Base-by-base conservation (phyloP, 2,329 filamentous ascomycete species). In the Arthrinium puccinioides region DNA sequence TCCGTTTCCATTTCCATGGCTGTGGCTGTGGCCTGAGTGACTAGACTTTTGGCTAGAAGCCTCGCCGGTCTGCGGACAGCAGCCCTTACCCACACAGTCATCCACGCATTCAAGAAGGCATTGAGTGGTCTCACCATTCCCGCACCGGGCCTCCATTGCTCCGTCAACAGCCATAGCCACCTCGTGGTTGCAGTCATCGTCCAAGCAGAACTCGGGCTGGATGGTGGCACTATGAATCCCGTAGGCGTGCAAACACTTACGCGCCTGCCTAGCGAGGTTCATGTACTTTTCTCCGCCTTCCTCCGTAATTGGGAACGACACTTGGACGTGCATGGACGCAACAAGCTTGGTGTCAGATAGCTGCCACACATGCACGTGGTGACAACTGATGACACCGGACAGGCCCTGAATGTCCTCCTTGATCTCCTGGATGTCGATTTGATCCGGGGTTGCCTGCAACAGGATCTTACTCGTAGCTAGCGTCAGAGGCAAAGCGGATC, bases 281-380 rank as follows among this genome's bases (percentile, higher is more conserved):
- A 98, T 98, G 64, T 97, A 98, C 52, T 82, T 79, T 54, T 76
- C 74, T 27, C 76, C 78, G 28, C 83, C 83, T 49, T 88, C 79
- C 33, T 84, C 85, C 55, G 88, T 82, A 59, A 94, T 88, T 49
- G 89, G 85, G 58, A 94, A 95, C 32, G 82, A 80, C 16, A 98
- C 84, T 59, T 95, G 87, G 30, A 98, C 82, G 56, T 98, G 92
- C 62, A 98, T 77, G 9, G 85, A 92, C 10, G 92, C 90, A 25
- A 98, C 84, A 23, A 95, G 72, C 67, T 96, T 95, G 36, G 88
- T 92, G 56, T 97, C 90, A 13, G 85, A 94, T 23, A 98, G 75
- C 61, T 97, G 90, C 92, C 92, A 98, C 44, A 98, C 88, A 58
- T 98, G 92, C 16, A 98, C 74, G 59, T 98, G 90, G 62, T 98